Conservation (phyloP, 1,139 yeast genomes). For the Ogataea hybrid region DNA sequence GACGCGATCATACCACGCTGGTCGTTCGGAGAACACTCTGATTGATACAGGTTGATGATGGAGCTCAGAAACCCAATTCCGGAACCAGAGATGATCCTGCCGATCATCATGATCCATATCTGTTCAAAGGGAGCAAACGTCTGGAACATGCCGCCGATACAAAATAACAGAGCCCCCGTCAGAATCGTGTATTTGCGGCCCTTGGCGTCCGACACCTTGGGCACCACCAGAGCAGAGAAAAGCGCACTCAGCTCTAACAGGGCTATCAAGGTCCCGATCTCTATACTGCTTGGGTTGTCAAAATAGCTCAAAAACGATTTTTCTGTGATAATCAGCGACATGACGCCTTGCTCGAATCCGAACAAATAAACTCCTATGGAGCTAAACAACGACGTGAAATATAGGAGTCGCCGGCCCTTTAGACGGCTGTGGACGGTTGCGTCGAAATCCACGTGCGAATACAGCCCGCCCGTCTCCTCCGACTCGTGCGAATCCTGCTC, state of each 20-base stretch:
- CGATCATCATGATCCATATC: slow-evolving; percentile 40
- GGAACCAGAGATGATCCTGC: slow-evolving; percentile 50
- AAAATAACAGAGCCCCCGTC: slow-evolving; percentile 47
- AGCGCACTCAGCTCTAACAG: slow-evolving; percentile 54
- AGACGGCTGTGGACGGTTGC: slow-evolving; percentile 14
- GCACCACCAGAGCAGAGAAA: slow-evolving; percentile 46
- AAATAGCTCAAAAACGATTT: slow-evolving; percentile 40
- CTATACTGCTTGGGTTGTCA: slow-evolving; percentile 43
- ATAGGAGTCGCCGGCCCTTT: slow-evolving; percentile 41
- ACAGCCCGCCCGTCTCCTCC: neutral
- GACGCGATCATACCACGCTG: slow-evolving; percentile 55
- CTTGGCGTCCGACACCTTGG: slow-evolving; percentile 43
- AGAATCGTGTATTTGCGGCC: slow-evolving; percentile 51
- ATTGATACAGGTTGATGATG: slow-evolving; percentile 53
- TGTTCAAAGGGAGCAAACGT: slow-evolving; percentile 43
- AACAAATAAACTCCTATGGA: slow-evolving; percentile 81
- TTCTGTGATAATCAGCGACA: slow-evolving; percentile 67
- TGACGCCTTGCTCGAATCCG: slow-evolving; percentile 92
- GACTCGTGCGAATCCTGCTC: slow-evolving; percentile 1
- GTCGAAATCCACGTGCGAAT: slow-evolving; percentile 22
- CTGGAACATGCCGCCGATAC: slow-evolving; percentile 51
- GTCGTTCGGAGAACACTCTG: slow-evolving; percentile 55
- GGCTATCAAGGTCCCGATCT: slow-evolving; percentile 50
- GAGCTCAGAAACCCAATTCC: slow-evolving; percentile 55
- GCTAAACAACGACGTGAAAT: slow-evolving; percentile 80